These are phyloP conservation scores for Annulohypoxylon bovei DNA, from an alignment of 495 filamentous ascomycete species.

Conservation along the genomic window DNA sequence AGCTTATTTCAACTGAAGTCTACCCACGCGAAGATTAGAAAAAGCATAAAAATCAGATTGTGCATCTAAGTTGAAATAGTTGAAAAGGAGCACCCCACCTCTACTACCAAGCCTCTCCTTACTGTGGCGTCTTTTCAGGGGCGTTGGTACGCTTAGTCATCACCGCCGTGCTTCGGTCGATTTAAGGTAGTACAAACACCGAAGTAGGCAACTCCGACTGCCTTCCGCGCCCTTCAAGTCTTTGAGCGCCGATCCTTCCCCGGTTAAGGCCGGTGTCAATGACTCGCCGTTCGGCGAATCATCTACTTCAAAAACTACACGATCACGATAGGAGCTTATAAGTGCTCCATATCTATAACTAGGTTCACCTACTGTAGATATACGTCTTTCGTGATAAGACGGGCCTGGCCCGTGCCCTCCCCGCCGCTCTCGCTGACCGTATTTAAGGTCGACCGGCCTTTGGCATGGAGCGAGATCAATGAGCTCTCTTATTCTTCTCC, in stretches of 20 bases:
- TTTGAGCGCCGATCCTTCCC: not conserved
- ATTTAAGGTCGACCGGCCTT: slow-evolving; percentile 1
- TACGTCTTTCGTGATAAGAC: not conserved
- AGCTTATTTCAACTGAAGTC: too few species aligned
- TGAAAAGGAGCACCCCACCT: too few species aligned
- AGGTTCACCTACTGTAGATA: too few species aligned
- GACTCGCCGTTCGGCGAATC: not conserved
- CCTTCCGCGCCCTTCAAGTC: not conserved
- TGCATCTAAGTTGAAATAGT: not conserved
- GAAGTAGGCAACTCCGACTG: slow-evolving; percentile 1
- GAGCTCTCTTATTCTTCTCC: not conserved
- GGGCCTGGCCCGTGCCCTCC: not conserved
- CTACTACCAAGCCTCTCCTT: not conserved
- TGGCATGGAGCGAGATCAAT: not conserved
- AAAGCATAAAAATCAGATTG: not conserved
- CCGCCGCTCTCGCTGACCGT: not conserved
- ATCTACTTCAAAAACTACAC: not conserved
- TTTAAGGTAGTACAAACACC: not conserved
- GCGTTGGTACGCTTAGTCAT: not conserved
- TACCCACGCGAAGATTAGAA: too few species aligned
- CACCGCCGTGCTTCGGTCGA: not conserved
- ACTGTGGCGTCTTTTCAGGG: not conserved
- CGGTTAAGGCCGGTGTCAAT: not conserved
- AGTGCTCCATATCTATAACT: not conserved
- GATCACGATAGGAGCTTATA: not conserved